Evolutionary conservation across 805 yeast genomes (phyloP), one percentile per base, ranked within the genome.

Genomic region (Wickerhamiella nectarea): DNA sequence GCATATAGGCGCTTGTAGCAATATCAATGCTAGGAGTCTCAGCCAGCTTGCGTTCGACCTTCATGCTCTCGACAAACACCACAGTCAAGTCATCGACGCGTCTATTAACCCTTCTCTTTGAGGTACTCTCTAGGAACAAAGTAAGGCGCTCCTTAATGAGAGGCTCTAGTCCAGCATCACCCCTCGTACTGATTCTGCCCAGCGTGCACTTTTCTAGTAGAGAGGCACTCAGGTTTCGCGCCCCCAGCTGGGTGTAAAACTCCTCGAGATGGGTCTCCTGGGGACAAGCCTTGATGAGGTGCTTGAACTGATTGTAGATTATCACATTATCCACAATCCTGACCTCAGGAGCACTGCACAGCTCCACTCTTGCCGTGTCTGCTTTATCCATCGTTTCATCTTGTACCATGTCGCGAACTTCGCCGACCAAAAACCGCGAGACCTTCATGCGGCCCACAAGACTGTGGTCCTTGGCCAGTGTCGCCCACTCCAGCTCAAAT

Each of bases 241-340:
- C 53, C 8, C 67, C 67, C 3, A 64, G 51, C 3, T 33, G 35
- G 4, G 17, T 6, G 37, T 61, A 65, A 2, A 64, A 47, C 14
- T 25, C 25, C 45, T 64, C 68, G 9, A 64, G 39, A 1, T 24
- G 33, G 10, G 44, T 44, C n/a, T 52, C 56, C 43, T 57, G 65
- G 1, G 69, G 69, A 3, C 63, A 63, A 1, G 60, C 50, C 15
- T 53, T 42, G 9, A 63, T 41, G 12, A 54, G 47, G 18, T 45
- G 28, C 40, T 57, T 60, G 52, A 64, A 64, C 38, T 54, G 53
- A 46, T 63, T 61, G 52, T 52, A 63, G 5, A 53, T 43, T 9
- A 62, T 55, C 6, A 65, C 58, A 43, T 65, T 63, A 44, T 64
- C 67, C 8, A 60, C 61, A 31, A 64, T 53, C 8, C 56, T 58